Conservation (phyloP, 805 yeast species). For the Candida caryicola region DNA sequence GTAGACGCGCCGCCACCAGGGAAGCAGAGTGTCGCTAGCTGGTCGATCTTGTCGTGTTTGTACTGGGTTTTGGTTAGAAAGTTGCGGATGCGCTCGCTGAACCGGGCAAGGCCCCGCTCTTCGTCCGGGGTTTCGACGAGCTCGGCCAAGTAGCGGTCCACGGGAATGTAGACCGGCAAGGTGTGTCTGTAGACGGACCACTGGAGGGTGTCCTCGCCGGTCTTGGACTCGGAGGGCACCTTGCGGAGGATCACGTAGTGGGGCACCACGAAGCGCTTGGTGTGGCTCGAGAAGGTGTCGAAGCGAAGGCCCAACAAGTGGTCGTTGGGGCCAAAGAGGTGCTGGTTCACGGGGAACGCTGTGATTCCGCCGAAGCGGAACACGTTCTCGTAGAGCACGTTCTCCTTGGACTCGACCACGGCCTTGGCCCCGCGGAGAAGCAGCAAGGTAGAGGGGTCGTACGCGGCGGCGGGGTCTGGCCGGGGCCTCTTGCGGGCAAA, state of each 20-base stretch:
- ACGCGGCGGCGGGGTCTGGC: neutral
- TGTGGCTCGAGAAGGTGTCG: conserved; percentile 35
- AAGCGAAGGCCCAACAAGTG: conserved; percentile 49
- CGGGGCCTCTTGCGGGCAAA: conserved; percentile 11
- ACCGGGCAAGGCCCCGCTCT: conserved; percentile 16
- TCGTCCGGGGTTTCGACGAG: conserved; percentile 13
- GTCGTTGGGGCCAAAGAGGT: conserved; percentile 24
- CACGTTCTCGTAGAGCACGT: conserved; percentile 45
- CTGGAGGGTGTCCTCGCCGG: conserved; percentile 1
- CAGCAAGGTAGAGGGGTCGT: neutral
- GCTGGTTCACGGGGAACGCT: conserved; percentile 47
- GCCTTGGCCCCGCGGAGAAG: neutral
- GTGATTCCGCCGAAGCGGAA: conserved; percentile 50
- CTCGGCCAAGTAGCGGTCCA: conserved; percentile 14
- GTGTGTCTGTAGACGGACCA: conserved; percentile 39
- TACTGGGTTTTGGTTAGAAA: conserved; percentile 26
- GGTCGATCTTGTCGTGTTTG: conserved; percentile 29
- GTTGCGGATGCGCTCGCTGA: conserved; percentile 22
- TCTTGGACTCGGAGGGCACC: conserved; percentile 5
- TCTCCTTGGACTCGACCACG: conserved; percentile 20
- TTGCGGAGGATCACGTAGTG: conserved; percentile 47
- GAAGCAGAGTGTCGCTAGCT: conserved; percentile 9
- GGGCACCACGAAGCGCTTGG: conserved; percentile 31
- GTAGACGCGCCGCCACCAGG: conserved; percentile 4
- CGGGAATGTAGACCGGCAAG: conserved; percentile 31